Conservation (phyloP, 2,329 filamentous ascomycete species). For the Eutypa lata region DNA sequence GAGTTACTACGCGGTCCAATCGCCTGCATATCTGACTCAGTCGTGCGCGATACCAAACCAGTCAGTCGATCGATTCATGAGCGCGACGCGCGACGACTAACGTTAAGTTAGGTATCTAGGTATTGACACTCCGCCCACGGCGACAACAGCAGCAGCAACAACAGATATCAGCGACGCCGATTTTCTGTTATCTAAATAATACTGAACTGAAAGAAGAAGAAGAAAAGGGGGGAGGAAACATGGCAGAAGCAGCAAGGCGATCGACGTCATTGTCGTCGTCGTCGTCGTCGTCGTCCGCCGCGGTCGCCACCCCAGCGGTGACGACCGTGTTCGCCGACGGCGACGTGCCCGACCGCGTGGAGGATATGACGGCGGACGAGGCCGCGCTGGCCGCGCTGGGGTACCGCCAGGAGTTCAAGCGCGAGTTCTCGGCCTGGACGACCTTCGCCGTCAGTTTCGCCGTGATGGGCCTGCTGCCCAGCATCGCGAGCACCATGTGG, state of each 20-base stretch:
- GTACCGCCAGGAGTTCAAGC: constrained; percentile 50
- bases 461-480: constrained; percentile 67
- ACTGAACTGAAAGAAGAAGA: too few relatives aligned
- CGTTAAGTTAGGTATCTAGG: too few relatives aligned
- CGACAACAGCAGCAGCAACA: too few relatives aligned
- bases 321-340: constrained; percentile 24
- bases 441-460: constrained; percentile 74
- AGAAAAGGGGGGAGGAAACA: not conserved
- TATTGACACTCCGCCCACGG: too few relatives aligned
- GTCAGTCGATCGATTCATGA: too few relatives aligned
- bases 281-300: not conserved
- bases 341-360: constrained; percentile 23
- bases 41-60: too few relatives aligned
- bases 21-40: too few relatives aligned
- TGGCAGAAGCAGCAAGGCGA: not conserved
- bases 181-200: too few relatives aligned
- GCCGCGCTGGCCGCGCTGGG: constrained; percentile 60
- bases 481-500: constrained; percentile 67
- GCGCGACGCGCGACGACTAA: too few relatives aligned
- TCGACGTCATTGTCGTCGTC: not conserved
- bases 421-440: constrained; percentile 72
- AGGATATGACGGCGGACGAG: constrained; percentile 46
- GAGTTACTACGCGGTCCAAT: too few relatives aligned
- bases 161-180: too few relatives aligned
- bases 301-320: constrained; percentile 16